Base-by-base conservation (phyloP, 2,329 filamentous ascomycete species). In the Thelonectria rubi region DNA sequence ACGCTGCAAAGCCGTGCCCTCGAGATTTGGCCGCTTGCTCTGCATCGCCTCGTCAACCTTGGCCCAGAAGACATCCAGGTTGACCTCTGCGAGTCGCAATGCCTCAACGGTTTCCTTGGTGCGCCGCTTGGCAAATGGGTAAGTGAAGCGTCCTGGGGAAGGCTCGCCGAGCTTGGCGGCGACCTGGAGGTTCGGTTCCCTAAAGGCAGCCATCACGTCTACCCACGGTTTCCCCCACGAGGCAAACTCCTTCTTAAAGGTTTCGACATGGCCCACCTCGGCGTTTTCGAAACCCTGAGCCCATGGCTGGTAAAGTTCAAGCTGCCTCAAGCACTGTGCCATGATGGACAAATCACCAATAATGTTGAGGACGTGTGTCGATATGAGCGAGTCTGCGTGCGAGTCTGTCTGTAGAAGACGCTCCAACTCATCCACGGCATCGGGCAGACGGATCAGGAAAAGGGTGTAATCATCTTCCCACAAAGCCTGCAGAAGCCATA, bases 251-350 rank as follows among this genome's bases (percentile, higher is more conserved):
- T 10, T 63, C 59, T 37, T 75, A 64, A 21, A 80, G 69, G 0
- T 48, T 62, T 70, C 64, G 4, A 69, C 26, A 17, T 59, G 59
- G 0, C 77, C 63, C 1, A 64, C 63, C n/a, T 73, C 50, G 2
- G 68, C 64, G 9, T 52, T 11, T 7, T 80, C 76, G 47, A 81
- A 83, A 0, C 65, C 73, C 32, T 69, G 72, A 3, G 81, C 79
- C 82, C 83, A 84, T 0, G 83, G 82, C 47, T 81, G 79, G 62
- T 79, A 85, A 1, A 79, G 58, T 2, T 81, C 69, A 3, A 86
- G 65, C 58, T 86, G 81, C 5, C 72, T 71, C 8, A 78, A 26
- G 50, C 80, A 81, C 60, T 86, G 72, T 1, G 74, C 65, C 1
- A 84, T 40, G 34, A 86, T 77, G 3, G 81, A 78, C 0, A 86